These are phyloP conservation scores for Myxozyma vanderwaltii DNA, from an alignment of 805 yeast genomes.

Conservation along the genomic window DNA sequence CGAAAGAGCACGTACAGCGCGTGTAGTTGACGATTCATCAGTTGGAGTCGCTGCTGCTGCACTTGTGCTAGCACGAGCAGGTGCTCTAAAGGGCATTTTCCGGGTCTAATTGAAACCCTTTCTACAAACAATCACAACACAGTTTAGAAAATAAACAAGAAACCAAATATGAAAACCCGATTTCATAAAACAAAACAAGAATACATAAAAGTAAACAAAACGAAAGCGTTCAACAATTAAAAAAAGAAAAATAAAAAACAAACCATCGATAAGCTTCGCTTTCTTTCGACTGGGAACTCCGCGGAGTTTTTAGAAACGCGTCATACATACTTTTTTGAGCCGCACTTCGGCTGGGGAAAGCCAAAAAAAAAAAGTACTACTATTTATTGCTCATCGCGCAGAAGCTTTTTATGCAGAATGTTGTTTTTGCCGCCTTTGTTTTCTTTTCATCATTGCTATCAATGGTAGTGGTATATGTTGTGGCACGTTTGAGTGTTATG, in stretches of 20 bases:
- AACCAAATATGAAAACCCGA: too few relatives aligned
- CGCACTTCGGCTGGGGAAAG: too few relatives aligned
- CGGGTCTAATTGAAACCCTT: neutral
- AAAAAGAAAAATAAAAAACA: too few relatives aligned
- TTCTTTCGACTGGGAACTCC: neutral
- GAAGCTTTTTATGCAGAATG: too few relatives aligned
- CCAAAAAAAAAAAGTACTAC: neutral
- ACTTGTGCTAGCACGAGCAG: neutral
- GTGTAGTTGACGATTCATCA: slow-evolving; percentile 10
- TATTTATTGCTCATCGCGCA: neutral
- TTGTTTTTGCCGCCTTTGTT: too few relatives aligned
- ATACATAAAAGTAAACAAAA: neutral
- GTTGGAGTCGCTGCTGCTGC: slow-evolving; percentile 4
- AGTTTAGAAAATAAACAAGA: too few relatives aligned
- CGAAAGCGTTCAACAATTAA: too few relatives aligned
- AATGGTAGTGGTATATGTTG: too few relatives aligned
- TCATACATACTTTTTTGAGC: neutral
- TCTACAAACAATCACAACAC: neutral
- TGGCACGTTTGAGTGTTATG: too few relatives aligned
- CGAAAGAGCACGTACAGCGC: slow-evolving; percentile 16
- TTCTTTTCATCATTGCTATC: too few relatives aligned
- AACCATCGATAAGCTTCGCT: too few relatives aligned
- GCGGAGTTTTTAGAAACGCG: slow-evolving; percentile 14
- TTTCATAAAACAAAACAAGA: neutral
- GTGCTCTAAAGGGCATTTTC: neutral